Evolutionary conservation across 768 basidiomycete species (phyloP), one percentile per base, ranked within the genome.

Genomic region (Solioccasus polychromus): DNA sequence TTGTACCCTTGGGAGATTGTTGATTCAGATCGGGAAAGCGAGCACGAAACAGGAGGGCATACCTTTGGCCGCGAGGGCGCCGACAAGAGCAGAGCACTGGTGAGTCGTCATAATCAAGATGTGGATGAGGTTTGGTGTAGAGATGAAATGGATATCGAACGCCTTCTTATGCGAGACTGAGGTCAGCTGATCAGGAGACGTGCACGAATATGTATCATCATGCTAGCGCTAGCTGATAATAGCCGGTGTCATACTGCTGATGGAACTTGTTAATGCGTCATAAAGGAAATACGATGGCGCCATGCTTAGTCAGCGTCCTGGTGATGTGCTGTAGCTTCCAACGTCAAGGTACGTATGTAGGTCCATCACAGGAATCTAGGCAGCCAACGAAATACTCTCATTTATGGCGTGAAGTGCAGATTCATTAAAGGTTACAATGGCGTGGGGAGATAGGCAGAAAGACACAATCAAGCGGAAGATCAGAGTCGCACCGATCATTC

Each of bases 11-110:
- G 32, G 46, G 11, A 25, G 8, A 8, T 10, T 22, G 3, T 26
- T 35, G 8, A 24, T 38, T 38, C 17, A 19, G 38, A 31, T 26
- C 15, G 5, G 30, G 23, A 17, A 2, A 17, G 14, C 8, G 34
- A 25, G 15, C n/a, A 36, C 10, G n/a, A 25, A 22, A 10, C 29
- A 3, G 11, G 28, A 30, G 2, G 24, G 17, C 48, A n/a, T 45
- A 84, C 85, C 78, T 51, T 72, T 68, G 55, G 58, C 67, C 2
- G 55, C 41, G 68, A 78, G 71, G 11, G 82, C 83, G 23, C 66
- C 67, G 52, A 68, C 69, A 54, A 88, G 69, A 37, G 82, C 83
- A 54, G 72, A 54, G 65, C 85, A 87, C 59, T 73, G 75, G 15
- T 4, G 4, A 9, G 44, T 7, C 3, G 38, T 17, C 35, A 76